Base-by-base conservation (phyloP, 441 rosid species). In the Codiaeum variegatum region DNA sequence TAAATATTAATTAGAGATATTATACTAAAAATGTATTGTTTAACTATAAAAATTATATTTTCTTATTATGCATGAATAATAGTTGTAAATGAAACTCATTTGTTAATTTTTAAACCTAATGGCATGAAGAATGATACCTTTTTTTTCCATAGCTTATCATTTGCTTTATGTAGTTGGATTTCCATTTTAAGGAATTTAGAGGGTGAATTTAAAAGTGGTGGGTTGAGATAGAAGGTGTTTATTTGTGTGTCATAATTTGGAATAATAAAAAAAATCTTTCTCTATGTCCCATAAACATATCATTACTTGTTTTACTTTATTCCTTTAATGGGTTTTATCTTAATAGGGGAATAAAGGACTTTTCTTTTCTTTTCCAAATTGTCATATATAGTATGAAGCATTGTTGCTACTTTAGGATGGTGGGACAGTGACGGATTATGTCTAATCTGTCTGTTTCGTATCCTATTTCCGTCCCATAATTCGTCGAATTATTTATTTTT, bases 251-350 rank as follows among this genome's bases (percentile, higher is more conserved):
- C 19, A 58, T 28, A 26, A 28, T 26, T 58, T 58, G 3, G n/a
- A 58, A 28, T 58, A 38, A 38, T 38, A n/a, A n/a, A n/a, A 34
- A 58, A 58, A 58, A 9, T 26, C 13, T 54, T 11, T 58, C 36
- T 4, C 23, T 12, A 56, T 13, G 54, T 24, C 31, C 3, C 19
- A 13, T 26, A 26, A 11, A 12, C 13, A 65, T 65, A 70, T 73
- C 52, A 81, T 81, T 75, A 9, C 63, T 73, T 66, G 49, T 69
- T 69, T 76, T 54, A 74, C 73, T 79, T 42, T 26, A 4, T 24
- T 29, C 6, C 0, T 69, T 60, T 66, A 69, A 72, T 77, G 77
- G 67, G 66, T 42, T 76, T 74, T 70, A 72, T 61, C 73, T 54
- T 38, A 60, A 69, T 24, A 72, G 71, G 62, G 70, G 56, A 64